Percentiles rank a stretch among this genome's conserved stretches.
These are phyloP conservation scores for Vitis rupestris DNA, from an alignment of 164 flowering plant genomes.

Conservation along the genomic window DNA sequence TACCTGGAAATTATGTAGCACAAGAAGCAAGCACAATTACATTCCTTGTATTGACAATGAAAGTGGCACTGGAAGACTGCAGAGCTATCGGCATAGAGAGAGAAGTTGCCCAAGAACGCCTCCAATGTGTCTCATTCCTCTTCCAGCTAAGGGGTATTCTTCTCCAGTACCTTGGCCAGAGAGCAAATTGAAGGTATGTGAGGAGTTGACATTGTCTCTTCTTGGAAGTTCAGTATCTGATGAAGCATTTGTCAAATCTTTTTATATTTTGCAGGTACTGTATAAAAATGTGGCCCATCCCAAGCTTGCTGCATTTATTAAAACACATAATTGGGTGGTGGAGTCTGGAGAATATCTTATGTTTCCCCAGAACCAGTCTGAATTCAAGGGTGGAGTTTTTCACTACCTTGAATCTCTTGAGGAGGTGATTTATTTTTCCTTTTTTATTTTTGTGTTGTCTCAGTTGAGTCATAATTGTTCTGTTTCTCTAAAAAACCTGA, in stretches of 20 bases:
- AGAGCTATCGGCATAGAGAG: conserved; percentile 73
- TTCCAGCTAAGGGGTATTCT: conserved; percentile 72
- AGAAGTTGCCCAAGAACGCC: conserved; percentile 79
- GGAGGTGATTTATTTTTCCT: conserved; percentile 51
- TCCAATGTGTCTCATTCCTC: conserved; percentile 84
- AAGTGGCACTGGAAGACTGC: conserved; percentile 39
- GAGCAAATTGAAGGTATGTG: conserved; percentile 71
- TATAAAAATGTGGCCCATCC: conserved; percentile 88
- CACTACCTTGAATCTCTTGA: conserved; percentile 85
- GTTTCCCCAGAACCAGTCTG: conserved; percentile 71
- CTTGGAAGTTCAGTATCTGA: neutral
- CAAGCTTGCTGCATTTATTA: conserved; percentile 69
- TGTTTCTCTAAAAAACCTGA: too few relatives aligned
- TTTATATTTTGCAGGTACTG: conserved; percentile 47
- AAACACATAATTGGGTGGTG: conserved; percentile 61
- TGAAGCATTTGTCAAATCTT: neutral
- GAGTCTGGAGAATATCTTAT: conserved; percentile 70
- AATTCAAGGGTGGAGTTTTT: conserved; percentile 62
- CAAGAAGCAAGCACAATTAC: conserved; percentile 85
- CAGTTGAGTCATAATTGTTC: neutral
- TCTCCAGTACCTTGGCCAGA: conserved; percentile 80
- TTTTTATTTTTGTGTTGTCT: neutral
- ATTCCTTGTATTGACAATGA: conserved; percentile 90
- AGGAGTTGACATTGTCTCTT: neutral
- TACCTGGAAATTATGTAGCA: conserved; percentile 74